These are phyloP conservation scores for Mercurialis annua DNA, from an alignment of 345 rosid genomes.

Conservation along the genomic window DNA sequence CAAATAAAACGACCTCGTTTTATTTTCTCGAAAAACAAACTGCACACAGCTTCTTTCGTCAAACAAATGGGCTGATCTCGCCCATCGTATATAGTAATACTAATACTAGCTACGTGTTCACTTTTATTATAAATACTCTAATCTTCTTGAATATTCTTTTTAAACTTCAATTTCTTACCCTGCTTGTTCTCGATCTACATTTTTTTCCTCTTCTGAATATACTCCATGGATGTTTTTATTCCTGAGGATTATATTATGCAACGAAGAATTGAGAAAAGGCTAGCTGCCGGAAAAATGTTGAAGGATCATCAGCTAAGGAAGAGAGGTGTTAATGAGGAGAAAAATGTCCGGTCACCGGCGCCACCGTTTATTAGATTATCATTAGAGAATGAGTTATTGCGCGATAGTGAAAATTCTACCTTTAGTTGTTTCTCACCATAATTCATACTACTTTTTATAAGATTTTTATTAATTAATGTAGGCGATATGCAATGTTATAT, in stretches of 20 bases:
- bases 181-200: background rate
- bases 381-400: constrained; percentile 18
- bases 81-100: too few relatives aligned
- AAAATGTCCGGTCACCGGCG: constrained; percentile 12
- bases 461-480: too few relatives aligned
- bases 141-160: too few relatives aligned
- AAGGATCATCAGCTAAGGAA: constrained; percentile 21
- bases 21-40: background rate
- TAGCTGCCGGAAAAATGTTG: constrained; percentile 29
- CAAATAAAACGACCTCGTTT: background rate
- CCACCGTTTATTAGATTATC: constrained; percentile 12
- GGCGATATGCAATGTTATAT: too few relatives aligned
- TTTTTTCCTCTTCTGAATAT: background rate
- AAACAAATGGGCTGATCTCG: too few relatives aligned
- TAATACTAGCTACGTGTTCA: too few relatives aligned
- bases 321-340: constrained; percentile 12
- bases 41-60: too few relatives aligned
- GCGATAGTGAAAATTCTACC: constrained; percentile 23
- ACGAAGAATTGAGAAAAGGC: constrained; percentile 52
- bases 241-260: constrained; percentile 59
- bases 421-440: constrained; percentile 38
- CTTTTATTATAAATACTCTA: too few relatives aligned
- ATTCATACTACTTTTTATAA: too few relatives aligned
- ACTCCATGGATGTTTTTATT: constrained; percentile 54
- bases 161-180: background rate